Base-by-base conservation (phyloP, 2,329 filamentous ascomycete genomes). In the Ambrosiella beaveri region DNA sequence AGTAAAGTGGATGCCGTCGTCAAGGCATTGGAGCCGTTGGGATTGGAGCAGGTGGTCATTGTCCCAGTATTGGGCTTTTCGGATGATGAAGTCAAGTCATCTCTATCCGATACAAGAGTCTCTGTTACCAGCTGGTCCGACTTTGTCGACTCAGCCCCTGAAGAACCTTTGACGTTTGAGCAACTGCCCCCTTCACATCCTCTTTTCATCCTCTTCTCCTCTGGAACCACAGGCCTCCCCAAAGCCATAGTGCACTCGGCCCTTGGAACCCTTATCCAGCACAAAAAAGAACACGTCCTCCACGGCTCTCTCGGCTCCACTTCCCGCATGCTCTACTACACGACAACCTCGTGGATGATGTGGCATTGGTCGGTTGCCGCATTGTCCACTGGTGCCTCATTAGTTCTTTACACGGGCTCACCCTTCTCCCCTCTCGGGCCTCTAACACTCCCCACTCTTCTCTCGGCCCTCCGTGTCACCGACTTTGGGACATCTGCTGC, bases 291-390 rank as follows among this genome's bases (percentile, higher is more conserved):
- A 68, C 90, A 95, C 67, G 78, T 85, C 52, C 75, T 97, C 2
- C 91, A 97, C 67, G 87, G 86, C 68, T 88, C 89, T 19, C 81
- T 98, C 62, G 75, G 77, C 7, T 77, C 84, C 0, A 73, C 75
- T 1, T 87, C 89, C 47, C 79, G 84, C 17, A 76, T 96, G 66
- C 86, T 96, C 69, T 96, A 96, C 73, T 96, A 90, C 72, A 95
- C 89, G 1, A 96, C 90, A 2, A 89, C 85, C 9, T 94, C 88
- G 0, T 96, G 90, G 93, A 97, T 98, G 90, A 97, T 97, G 91
- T 96, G 90, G 89, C 91, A 97, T 68, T 97, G 91, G 90, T 83
- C 90, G 45, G 79, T 96, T 17, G 91, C 88, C 0, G 88, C 84
- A 5, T 80, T 97, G 3, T 86, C 90, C 8, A 83, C 81, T 37